Percentiles rank a stretch among this genome's conserved stretches.
These are phyloP conservation scores for Chrysanthemum seticuspe DNA, from an alignment of 129 eudicot species.

Conservation along the genomic window DNA sequence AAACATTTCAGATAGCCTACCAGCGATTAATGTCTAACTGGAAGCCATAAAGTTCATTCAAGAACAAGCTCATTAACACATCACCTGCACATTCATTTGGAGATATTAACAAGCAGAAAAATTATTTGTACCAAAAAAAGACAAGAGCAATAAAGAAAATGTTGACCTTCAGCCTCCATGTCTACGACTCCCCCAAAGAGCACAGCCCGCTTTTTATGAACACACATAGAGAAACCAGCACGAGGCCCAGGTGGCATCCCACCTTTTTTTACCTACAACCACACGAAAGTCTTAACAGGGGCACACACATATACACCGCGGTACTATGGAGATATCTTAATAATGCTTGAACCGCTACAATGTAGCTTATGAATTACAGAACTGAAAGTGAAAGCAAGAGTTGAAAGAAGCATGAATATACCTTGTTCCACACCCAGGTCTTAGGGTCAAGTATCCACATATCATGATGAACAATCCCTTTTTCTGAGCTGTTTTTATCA, in stretches of 20 bases:
- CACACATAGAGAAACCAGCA: conserved; percentile 95
- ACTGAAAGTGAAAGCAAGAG: not conserved
- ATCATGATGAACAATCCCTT: conserved; percentile 92
- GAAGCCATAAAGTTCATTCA: conserved; percentile 91
- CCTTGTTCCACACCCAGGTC: conserved; percentile 99
- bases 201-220: conserved; percentile 91
- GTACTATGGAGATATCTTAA: not conserved
- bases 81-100: conserved; percentile 57
- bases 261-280: conserved; percentile 79
- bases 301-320: not conserved
- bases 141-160: conserved; percentile 2
- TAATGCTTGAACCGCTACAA: not conserved
- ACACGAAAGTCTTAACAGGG: not conserved
- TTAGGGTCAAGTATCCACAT: conserved; percentile 97
- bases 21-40: conserved; percentile 93
- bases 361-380: not conserved
- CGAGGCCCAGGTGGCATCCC: conserved; percentile 99
- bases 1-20: conserved; percentile 30
- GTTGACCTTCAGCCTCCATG: conserved; percentile 90
- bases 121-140: not conserved
- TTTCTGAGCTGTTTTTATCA: conserved; percentile 81
- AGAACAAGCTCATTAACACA: conserved; percentile 88
- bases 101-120: conserved; percentile 15
- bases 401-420: conserved; percentile 26
- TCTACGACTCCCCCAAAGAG: conserved; percentile 98